These are phyloP conservation scores for Trichoderma afroharzianum DNA, from an alignment of 2,329 filamentous ascomycete genomes.

Conservation along the genomic window DNA sequence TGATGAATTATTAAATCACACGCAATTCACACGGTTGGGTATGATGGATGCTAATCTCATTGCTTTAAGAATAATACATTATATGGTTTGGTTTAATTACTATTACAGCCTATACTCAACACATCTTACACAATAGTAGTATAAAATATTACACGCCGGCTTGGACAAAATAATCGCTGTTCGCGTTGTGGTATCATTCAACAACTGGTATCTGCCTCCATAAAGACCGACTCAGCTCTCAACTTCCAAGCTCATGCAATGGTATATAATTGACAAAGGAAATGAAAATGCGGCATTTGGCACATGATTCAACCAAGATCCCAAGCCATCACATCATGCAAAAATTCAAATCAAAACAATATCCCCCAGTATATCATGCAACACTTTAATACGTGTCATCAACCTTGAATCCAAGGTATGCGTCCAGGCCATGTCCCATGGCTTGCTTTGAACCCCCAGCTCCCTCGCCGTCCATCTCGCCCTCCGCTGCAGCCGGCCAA, in stretches of 20 bases:
- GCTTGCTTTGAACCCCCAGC: constrained; percentile 28
- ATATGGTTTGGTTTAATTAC: background rate
- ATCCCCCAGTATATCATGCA: background rate
- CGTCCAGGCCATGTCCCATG: constrained; percentile 29
- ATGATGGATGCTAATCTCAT: background rate
- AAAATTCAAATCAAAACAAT: constrained; percentile 5
- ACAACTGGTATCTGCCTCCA: constrained; percentile 12
- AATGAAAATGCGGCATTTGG: constrained; percentile 14
- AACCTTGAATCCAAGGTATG: constrained; percentile 7
- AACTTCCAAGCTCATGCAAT: background rate
- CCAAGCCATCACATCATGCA: constrained; percentile 6
- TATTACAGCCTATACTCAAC: background rate
- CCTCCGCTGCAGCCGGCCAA: background rate
- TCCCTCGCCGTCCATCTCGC: constrained; percentile 20
- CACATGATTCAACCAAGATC: background rate
- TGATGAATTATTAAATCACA: background rate
- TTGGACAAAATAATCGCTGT: constrained; percentile 13
- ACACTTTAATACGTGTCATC: constrained; percentile 7
- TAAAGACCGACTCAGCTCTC: constrained; percentile 15
- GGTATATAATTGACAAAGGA: constrained; percentile 17
- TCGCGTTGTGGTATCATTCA: constrained; percentile 17
- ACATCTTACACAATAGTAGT: background rate
- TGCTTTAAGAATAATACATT: background rate
- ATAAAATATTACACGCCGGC: background rate
- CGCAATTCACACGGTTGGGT: background rate